These are phyloP conservation scores for Pichia sp. DNA, from an alignment of 1,139 yeast genomes.

Conservation along the genomic window DNA sequence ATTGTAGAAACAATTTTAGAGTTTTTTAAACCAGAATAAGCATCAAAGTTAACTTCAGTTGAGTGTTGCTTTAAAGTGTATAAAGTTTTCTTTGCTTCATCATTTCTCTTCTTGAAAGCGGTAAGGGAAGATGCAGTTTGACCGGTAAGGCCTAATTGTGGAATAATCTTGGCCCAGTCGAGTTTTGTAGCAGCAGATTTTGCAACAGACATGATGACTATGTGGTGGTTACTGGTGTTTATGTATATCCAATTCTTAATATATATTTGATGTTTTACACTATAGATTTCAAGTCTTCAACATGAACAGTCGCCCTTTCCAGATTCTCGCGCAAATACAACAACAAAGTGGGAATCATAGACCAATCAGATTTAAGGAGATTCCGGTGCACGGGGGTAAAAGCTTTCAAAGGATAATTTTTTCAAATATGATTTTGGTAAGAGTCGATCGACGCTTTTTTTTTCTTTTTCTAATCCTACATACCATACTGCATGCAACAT, in stretches of 20 bases:
- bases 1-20: conserved; percentile 72
- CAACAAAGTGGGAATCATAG: no score
- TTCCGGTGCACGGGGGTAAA: no score
- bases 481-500: no score
- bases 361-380: no score
- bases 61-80: conserved; percentile 65
- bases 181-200: conserved; percentile 79
- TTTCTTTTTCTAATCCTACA: no score
- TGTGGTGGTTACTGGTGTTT: neutral
- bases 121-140: conserved; percentile 82
- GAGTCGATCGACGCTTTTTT: neutral
- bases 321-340: no score
- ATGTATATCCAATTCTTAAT: neutral
- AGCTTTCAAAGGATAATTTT: no score
- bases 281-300: no score
- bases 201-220: conserved; percentile 26
- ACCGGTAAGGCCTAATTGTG: conserved; percentile 89
- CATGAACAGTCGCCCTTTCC: no score
- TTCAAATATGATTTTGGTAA: no score
- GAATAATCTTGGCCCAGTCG: conserved; percentile 90
- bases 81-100: conserved; percentile 87
- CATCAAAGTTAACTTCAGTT: conserved; percentile 70
- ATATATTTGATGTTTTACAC: no score
- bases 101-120: conserved; percentile 96
- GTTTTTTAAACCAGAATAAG: conserved; percentile 84